Conservation (phyloP, 2,329 filamentous ascomycete genomes). For the Aspergillus sojae region DNA sequence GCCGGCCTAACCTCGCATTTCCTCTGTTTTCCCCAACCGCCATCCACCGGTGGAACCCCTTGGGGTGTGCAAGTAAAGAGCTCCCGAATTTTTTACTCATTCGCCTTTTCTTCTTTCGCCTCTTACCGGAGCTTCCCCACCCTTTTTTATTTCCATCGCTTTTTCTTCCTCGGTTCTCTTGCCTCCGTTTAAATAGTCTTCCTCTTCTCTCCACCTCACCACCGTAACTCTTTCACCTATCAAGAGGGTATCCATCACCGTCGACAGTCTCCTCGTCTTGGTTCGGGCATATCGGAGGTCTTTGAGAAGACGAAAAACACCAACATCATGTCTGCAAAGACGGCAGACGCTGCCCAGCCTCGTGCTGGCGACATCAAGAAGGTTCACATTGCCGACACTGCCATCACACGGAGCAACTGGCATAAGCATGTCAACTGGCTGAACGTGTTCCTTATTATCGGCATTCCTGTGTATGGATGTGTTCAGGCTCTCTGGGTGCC, state of each 20-base stretch:
- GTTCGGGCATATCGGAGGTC: conserved; percentile 4
- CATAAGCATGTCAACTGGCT: conserved; percentile 94
- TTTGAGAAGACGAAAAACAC: neutral
- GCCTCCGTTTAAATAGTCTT: conserved; percentile 10
- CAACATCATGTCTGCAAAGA: conserved; percentile 41
- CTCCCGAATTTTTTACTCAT: conserved; percentile 8
- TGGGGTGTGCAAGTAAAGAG: conserved; percentile 8
- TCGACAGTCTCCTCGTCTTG: conserved; percentile 1
- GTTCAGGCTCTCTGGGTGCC: conserved; percentile 79
- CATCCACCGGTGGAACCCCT: conserved; percentile 21
- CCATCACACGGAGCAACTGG: conserved; percentile 81
- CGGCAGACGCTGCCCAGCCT: conserved; percentile 34
- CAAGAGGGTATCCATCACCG: neutral
- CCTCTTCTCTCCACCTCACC: conserved; percentile 15
- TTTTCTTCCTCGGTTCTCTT: conserved; percentile 16
- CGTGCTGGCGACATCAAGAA: conserved; percentile 60
- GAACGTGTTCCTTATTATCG: conserved; percentile 78
- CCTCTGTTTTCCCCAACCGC: conserved; percentile 23
- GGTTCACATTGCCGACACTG: conserved; percentile 81
- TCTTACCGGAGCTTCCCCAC: conserved; percentile 8
- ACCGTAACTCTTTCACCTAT: neutral
- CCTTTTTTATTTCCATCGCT: neutral
- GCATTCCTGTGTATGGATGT: conserved; percentile 73
- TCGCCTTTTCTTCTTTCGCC: neutral
- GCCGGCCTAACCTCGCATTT: conserved; percentile 13